Evolutionary conservation across 306 rosid genomes (phyloP).

Genomic region (Astragalus membranaceus): DNA sequence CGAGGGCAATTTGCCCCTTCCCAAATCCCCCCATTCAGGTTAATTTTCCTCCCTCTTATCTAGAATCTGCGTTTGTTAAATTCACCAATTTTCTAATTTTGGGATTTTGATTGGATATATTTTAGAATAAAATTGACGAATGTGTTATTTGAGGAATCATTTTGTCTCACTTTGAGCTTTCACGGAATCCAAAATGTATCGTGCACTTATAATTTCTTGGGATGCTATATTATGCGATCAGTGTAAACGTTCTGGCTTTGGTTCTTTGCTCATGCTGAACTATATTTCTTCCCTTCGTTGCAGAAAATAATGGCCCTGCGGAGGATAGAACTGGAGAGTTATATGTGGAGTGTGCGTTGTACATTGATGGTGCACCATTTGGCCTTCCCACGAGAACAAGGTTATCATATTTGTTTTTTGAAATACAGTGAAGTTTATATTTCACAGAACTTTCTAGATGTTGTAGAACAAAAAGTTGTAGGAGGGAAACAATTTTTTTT

Average conservation of each 20-base stretch:
- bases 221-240: neutral
- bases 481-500: neutral
- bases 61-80: neutral
- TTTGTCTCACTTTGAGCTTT: neutral
- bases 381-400: slow-evolving; percentile 92
- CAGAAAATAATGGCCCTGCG: slow-evolving; percentile 45
- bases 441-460: neutral
- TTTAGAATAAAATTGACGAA: neutral
- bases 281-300: neutral
- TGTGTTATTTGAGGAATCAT: neutral
- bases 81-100: slow-evolving; percentile 11
- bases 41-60: neutral
- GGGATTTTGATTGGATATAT: neutral
- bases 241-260: neutral
- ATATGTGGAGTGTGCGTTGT: slow-evolving; percentile 80
- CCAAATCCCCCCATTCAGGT: slow-evolving; percentile 52
- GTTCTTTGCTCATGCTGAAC: neutral
- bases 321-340: slow-evolving; percentile 72
- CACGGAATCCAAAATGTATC: neutral
- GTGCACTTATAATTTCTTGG: neutral
- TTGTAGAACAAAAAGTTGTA: neutral
- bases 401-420: slow-evolving; percentile 28
- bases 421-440: neutral
- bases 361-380: slow-evolving; percentile 87
- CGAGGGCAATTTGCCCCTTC: slow-evolving; percentile 62